phyloP scores from a whole-genome alignment of 2,329 filamentous ascomycete genomes.

The Ophiobolus disseminans region DNA sequence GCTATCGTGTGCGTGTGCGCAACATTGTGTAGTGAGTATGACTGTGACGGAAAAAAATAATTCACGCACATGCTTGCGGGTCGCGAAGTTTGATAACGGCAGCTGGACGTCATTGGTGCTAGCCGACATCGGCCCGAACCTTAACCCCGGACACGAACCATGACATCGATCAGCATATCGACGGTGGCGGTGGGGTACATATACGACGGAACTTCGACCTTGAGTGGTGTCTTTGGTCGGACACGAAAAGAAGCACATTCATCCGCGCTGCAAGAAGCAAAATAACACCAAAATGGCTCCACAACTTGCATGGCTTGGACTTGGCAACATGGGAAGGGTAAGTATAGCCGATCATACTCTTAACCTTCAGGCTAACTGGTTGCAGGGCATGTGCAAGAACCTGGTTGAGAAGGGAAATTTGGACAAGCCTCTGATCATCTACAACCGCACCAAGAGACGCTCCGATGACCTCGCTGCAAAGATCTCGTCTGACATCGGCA shows the following conservation, averaged over 20 bases:
- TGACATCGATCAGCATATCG: slow-evolving; percentile 1
- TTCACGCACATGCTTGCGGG: slow-evolving; percentile 5
- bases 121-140: slow-evolving; percentile 22
- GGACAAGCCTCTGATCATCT: slow-evolving; percentile 74
- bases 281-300: slow-evolving; percentile 45
- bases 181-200: background rate
- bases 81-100: slow-evolving; percentile 2
- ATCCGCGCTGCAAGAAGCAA: background rate
- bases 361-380: slow-evolving; percentile 5
- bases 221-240: background rate
- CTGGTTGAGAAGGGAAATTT: slow-evolving; percentile 78
- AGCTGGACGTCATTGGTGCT: slow-evolving; percentile 22
- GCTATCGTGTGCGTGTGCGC: slow-evolving; percentile 27
- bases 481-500: slow-evolving; percentile 66
- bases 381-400: slow-evolving; percentile 82
- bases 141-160: slow-evolving; percentile 5
- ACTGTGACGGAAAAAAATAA: slow-evolving; percentile 10
- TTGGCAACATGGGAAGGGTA: slow-evolving; percentile 88
- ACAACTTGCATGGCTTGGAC: slow-evolving; percentile 77
- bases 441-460: slow-evolving; percentile 77
- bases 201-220: background rate
- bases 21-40: slow-evolving; percentile 12
- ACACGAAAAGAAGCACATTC: background rate
- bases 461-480: slow-evolving; percentile 68
- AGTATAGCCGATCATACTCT: slow-evolving; percentile 38